Evolutionary conservation across 73 alveolate species (phyloP), one percentile per base, ranked within the genome.

Genomic region (Effrenium voratum): DNA sequence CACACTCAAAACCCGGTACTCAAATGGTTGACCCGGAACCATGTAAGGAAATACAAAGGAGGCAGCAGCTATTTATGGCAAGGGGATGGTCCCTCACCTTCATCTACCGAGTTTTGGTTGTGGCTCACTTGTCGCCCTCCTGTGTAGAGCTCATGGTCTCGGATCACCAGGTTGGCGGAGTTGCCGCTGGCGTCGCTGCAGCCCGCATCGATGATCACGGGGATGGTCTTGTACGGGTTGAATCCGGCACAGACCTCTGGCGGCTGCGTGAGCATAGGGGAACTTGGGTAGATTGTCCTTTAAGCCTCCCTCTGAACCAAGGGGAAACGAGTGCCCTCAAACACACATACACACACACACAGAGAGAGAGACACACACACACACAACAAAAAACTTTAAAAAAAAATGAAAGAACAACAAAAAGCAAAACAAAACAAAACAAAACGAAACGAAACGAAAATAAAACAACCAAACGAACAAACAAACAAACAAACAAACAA

Each of bases 181-280:
- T 90, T 90, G 55, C 97, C 97, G n/a, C 45, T 90, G 10, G 72
- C 87, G n/a, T 90, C 97, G 52, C 45, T 68, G 76, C 97, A 90
- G 34, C 97, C 97, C 13, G 98, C 91, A 41, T 92, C 98, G 90
- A 92, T 92, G 68, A 92, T 92, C 47, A 92, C 90, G 3, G 98
- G 98, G 5, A 92, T 57, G 8, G 98, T 92, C 98, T 75, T 92
- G 91, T 92, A 75, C 59, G 98, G 98, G 91, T 92, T 92, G 82
- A 92, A 72, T 45, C 98, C 98, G 16, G 98, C 98, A 75, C 98
- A 92, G 49, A 92, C 98, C 92, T 82, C 76, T 19, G 34, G 59
- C n/a, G 55, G 40, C 16, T 46, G 26, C 26, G 63, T 19, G 19
- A 12, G 26, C 26, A 8, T 8, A 52, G 19, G 63, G 63, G 63